Evolutionary conservation across 805 yeast species (phyloP).

Genomic region (Starmerella sirachaensis): DNA sequence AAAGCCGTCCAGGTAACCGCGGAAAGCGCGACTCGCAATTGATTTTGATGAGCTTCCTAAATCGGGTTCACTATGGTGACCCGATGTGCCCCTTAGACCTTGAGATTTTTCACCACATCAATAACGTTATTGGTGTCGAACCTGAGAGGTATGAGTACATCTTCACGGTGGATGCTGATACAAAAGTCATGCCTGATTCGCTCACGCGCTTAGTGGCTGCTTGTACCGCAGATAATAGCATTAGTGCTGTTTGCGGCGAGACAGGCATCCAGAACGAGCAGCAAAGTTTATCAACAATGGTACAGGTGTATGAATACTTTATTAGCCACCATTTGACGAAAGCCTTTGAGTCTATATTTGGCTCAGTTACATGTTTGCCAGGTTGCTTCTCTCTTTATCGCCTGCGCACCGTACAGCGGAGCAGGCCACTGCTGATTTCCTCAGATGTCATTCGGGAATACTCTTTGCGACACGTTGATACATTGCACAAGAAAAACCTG

Average conservation of each 20-base stretch:
- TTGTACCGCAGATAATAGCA: conserved; percentile 45
- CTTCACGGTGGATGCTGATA: conserved; percentile 55
- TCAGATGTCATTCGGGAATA: conserved; percentile 49
- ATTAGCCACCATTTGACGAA: conserved; percentile 54
- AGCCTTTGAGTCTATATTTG: conserved; percentile 50
- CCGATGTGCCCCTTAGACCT: conserved; percentile 50
- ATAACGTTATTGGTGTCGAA: conserved; percentile 49
- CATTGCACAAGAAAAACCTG: conserved; percentile 49
- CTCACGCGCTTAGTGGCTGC: conserved; percentile 46
- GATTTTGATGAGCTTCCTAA: conserved; percentile 45
- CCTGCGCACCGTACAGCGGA: conserved; percentile 35
- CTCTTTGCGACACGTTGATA: conserved; percentile 43
- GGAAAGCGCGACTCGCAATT: conserved; percentile 57
- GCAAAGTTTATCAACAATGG: conserved; percentile 44
- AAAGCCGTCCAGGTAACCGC: conserved; percentile 47
- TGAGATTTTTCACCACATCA: conserved; percentile 42
- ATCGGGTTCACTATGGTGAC: conserved; percentile 45
- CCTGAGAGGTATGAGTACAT: conserved; percentile 47
- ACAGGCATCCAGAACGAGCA: conserved; percentile 47
- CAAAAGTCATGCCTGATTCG: conserved; percentile 42
- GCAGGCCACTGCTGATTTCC: conserved; percentile 46
- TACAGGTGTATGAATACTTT: conserved; percentile 53
- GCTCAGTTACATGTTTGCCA: conserved; percentile 53
- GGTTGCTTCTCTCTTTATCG: conserved; percentile 55
- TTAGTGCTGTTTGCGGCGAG: conserved; percentile 55